Evolutionary conservation across 345 rosid species (phyloP).

Genomic region (Rubroshorea leprosula): DNA sequence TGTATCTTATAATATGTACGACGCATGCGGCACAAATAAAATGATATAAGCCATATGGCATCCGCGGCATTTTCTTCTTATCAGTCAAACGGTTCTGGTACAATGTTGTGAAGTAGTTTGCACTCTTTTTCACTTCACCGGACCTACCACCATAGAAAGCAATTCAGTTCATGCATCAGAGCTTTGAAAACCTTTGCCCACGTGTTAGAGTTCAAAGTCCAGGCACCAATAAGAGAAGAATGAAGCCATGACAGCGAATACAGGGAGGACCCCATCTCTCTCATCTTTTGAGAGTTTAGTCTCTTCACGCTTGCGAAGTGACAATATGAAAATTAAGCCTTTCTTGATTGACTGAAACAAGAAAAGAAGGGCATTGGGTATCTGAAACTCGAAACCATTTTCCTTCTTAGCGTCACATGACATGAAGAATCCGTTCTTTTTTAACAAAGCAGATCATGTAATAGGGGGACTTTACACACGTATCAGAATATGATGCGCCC

Average conservation of each 20-base stretch:
- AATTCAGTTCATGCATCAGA: slow-evolving; percentile 16
- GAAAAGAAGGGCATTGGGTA: slow-evolving; percentile 2
- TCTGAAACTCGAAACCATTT: not conserved
- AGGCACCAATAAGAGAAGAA: not conserved
- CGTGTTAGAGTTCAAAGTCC: not conserved
- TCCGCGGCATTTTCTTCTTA: too few relatives aligned
- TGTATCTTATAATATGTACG: too few relatives aligned
- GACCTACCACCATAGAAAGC: slow-evolving; percentile 19
- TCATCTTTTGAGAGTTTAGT: slow-evolving; percentile 35
- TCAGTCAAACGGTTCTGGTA: too few relatives aligned
- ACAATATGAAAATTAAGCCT: slow-evolving; percentile 13
- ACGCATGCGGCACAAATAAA: too few relatives aligned
- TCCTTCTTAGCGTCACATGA: slow-evolving; percentile 3
- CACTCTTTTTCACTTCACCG: slow-evolving; percentile 23
- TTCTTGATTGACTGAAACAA: slow-evolving; percentile 27
- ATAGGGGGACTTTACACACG: too few relatives aligned
- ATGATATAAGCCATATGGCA: too few relatives aligned
- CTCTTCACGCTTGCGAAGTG: slow-evolving; percentile 42
- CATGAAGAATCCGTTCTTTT: slow-evolving; percentile 5
- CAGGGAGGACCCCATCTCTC: not conserved
- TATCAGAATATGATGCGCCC: not conserved
- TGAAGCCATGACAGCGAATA: not conserved
- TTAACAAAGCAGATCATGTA: too few relatives aligned
- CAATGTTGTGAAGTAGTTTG: not conserved
- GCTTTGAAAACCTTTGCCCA: not conserved